phyloP scores from a whole-genome alignment of 1,139 yeast species.

The Magnusiomyces paraingens region DNA sequence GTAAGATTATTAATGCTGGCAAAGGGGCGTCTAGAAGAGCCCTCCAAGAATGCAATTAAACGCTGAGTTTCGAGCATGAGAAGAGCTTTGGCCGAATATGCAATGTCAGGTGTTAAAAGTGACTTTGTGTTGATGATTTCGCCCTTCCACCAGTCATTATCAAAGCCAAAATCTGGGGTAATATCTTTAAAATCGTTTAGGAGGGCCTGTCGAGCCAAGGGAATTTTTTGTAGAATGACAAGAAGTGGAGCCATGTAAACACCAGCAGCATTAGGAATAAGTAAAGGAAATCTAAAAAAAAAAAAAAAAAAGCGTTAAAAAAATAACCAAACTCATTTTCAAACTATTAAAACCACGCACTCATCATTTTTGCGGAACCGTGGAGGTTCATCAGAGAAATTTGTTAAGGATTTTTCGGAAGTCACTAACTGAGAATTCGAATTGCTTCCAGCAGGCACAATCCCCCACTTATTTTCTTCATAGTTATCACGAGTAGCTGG shows the following conservation, averaged over 20 bases:
- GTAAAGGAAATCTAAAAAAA: constrained; percentile 28
- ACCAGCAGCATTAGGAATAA: constrained; percentile 35
- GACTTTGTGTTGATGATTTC: constrained; percentile 21
- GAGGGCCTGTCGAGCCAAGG: constrained; percentile 35
- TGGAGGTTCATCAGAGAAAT: constrained; percentile 11
- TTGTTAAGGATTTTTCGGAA: constrained; percentile 6
- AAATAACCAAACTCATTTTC: constrained; percentile 13
- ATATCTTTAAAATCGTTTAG: constrained; percentile 29
- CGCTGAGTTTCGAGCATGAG: constrained; percentile 39
- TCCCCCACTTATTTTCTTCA: constrained; percentile 26
- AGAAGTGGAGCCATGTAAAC: constrained; percentile 39
- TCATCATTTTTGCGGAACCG: constrained; percentile 14
- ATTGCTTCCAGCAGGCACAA: constrained; percentile 20
- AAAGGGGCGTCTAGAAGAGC: constrained; percentile 37
- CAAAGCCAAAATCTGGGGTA: constrained; percentile 36
- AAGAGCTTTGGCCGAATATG: constrained; percentile 14
- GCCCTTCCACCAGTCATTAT: constrained; percentile 42
- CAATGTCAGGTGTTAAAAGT: not conserved
- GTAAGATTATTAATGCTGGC: constrained; percentile 37
- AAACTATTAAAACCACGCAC: constrained; percentile 5
- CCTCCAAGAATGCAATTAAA: constrained; percentile 40
- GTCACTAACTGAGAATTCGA: constrained; percentile 8
- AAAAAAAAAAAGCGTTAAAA: not conserved
- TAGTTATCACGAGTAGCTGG: constrained; percentile 27
- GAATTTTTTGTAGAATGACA: constrained; percentile 40